Base-by-base conservation (phyloP, 2,329 filamentous ascomycete species). In the Rhytidhysteron rufulum region DNA sequence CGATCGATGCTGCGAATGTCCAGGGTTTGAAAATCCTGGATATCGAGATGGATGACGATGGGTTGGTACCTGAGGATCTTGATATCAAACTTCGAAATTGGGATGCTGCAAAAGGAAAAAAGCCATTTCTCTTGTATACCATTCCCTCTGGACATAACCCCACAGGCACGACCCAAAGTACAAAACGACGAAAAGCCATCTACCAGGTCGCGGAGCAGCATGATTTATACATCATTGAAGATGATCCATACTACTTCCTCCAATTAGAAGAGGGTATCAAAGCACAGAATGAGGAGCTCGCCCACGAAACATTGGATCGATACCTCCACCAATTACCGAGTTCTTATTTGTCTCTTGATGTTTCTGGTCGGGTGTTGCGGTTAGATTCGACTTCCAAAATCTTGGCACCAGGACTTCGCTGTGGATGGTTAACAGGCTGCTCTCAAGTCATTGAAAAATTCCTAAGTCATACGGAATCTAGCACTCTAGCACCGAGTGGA, bases 271-370 rank as follows among this genome's bases (percentile, higher is more conserved):
- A n/a, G 31, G 16, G n/a, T 18, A 24, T n/a, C 25, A n/a, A 29
- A n/a, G 9, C 25, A n/a, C 25, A 10, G 16, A 21, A 19, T 16
- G 34, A 19, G 10, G 22, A n/a, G 11, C 13, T 15, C 5, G 16
- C 9, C 16, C 24, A 22, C 22, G 17, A 29, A 20, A 10, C 29
- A 4, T 15, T 40, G 11, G 40, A 47, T 3, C 20, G 40, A 0
- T 54, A 51, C 25, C 31, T 55, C 7, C n/a, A 17, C 4, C 17
- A 35, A 5, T 44, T 57, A 1, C 41, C 45, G 3, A 27, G 44
- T 2, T 66, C 63, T 0, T 67, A 64, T 38, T 45, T 68, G 0
- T 59, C 57, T 2, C 39, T 68, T 8, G 65, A 68, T 31, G 41
- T 37, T 1, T 55, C 49, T 9, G 61, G 61, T 2, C 53, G 61